Evolutionary conservation across 2,329 filamentous ascomycete species (phyloP).

Genomic region (Neofusicoccum sp.): DNA sequence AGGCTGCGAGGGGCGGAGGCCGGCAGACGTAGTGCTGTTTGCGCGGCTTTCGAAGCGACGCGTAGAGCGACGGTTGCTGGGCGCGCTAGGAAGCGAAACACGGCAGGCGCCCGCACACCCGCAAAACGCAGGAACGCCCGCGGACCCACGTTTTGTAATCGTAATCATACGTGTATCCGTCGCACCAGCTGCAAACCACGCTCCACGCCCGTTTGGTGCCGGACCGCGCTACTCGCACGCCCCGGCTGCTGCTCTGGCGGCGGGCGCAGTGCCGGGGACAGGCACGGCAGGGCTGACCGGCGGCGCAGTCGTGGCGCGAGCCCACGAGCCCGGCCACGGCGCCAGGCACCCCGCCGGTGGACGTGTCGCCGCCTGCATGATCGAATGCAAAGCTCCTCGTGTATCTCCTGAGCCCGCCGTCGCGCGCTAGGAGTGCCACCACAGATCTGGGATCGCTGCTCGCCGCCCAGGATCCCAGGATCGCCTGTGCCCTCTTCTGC

Average conservation of each 20-base stretch:
- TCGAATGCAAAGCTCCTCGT: constrained; percentile 22
- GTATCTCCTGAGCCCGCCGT: constrained; percentile 19
- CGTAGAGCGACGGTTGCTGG: too few relatives aligned
- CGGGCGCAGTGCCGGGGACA: background rate
- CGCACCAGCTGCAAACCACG: too few relatives aligned
- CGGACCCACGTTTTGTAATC: too few relatives aligned
- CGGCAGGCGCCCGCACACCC: too few relatives aligned
- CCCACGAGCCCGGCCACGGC: background rate
- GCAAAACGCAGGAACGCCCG: too few relatives aligned
- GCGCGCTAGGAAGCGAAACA: too few relatives aligned
- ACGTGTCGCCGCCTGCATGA: constrained; percentile 17
- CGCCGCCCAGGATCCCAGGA: constrained; percentile 1
- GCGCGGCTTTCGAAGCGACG: background rate
- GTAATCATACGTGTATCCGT: too few relatives aligned
- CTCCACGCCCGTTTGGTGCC: too few relatives aligned
- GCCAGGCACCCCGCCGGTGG: constrained; percentile 4
- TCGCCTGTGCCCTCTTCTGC: constrained; percentile 14
- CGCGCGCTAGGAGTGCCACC: constrained; percentile 14
- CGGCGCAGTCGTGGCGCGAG: background rate
- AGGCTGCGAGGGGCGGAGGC: constrained; percentile 13
- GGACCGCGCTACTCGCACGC: too few relatives aligned
- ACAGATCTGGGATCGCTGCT: constrained; percentile 17
- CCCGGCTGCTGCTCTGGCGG: too few relatives aligned
- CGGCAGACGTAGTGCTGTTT: background rate
- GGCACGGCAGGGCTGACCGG: constrained; percentile 4